Evolutionary conservation across 2,329 filamentous ascomycete genomes (phyloP), one percentile per base, ranked within the genome.

Genomic region (Colletotrichum echinochloae): DNA sequence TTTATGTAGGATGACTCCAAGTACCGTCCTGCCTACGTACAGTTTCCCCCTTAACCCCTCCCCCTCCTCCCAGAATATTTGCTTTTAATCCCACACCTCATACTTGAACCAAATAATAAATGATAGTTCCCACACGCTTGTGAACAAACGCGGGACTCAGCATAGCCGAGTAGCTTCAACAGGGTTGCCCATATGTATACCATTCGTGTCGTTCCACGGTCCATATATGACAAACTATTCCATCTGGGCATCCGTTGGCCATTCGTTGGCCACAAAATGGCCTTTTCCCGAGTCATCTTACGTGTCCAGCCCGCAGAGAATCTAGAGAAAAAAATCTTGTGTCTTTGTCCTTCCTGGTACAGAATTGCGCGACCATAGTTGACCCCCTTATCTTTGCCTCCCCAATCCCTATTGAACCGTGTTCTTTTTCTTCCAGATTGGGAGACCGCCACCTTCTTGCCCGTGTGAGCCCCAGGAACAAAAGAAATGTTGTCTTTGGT

Each of bases 301-400:
- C 64, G 68, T 71, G 65, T 69, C 68, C 68, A 67, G 68, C 68
- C 57, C 68, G 65, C 65, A 71, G 68, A 70, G 64, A 64, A 64
- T 67, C 68, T 69, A 71, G 46, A 71, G 16, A 46, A 12, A 46
- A 23, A 71, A 62, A 66, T 18, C 39, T 39, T 62, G 30, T 68
- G 44, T 51, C 59, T 52, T 71, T 54, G 23, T 60, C 66, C 35
- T 71, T 55, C 68, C 57, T 54, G 55, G 60, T 64, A 54, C 54
- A 69, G 55, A 60, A 69, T 49, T 60, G 54, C 51, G 55, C 41
- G 41, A 48, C 41, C 51, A 51, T 67, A n/a, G 33, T 59, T 55
- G 49, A 26, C 33, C 26, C 49, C 59, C 65, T 28, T 26, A 39
- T 71, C 46, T 69, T 55, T 37, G 48, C 37, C 65, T 46, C 57